Base-by-base conservation (phyloP, 768 basidiomycete genomes). In the Pisolithus marmoratus region DNA sequence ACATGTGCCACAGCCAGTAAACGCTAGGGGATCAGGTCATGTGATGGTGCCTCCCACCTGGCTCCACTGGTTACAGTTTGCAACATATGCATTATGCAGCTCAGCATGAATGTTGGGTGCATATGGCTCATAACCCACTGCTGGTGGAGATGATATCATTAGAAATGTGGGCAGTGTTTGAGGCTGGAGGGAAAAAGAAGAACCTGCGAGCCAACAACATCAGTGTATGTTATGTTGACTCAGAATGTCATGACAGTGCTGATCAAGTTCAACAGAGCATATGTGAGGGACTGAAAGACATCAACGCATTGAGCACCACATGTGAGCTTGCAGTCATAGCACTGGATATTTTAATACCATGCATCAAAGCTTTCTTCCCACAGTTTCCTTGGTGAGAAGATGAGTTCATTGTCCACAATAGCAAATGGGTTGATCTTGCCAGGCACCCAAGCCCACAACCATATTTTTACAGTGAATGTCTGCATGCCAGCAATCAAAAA, bases 401-500 rank as follows among this genome's bases (percentile, higher is more conserved):
- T 19, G 45, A 55, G 38, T 55, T 55, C 27, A 45, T 55, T 22
- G 46, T 55, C 4, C 27, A 41, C 12, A 40, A 55, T 27, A 36
- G 29, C 14, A 17, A 36, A 37, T 55, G 54, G 54, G 54, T 51
- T 5, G 26, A 48, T 49, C 50, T 55, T n/a, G 8, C 19, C n/a
- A 48, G 15, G 9, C 46, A 55, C n/a, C n/a, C 5, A 8, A 34
- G 12, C 8, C 17, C 15, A 17, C 31, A n/a, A 23, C 22, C 46
- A 19, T 54, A 55, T 17, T 55, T 55, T 41, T 48, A 48, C 15
- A 9, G 42, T 15, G 46, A 48, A 3, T 55, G 54, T 14, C 40
- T 51, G 9, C 40, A 45, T 26, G 38, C 29, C 1, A 34, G 29
- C n/a, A 38, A 29, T 20, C 31, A 15, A 17, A 51, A 55, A 36